These are phyloP conservation scores for Rhododendron kiyosumense DNA, from an alignment of 148 eudicot genomes.

Conservation along the genomic window DNA sequence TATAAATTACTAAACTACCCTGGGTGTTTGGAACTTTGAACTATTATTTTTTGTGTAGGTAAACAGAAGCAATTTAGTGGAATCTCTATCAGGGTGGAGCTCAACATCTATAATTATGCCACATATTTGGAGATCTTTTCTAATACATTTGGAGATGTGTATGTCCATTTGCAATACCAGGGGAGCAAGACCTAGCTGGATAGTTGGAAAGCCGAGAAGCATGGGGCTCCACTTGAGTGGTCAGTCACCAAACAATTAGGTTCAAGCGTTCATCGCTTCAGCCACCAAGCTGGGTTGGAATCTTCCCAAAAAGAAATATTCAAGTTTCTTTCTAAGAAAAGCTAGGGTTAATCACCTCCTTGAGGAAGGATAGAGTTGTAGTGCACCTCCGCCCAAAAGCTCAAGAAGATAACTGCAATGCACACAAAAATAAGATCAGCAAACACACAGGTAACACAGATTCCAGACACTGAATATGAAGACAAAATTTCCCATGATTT, in stretches of 20 bases:
- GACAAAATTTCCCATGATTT: background rate
- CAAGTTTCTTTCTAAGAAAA: background rate
- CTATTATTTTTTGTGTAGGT: background rate
- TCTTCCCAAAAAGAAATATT: background rate
- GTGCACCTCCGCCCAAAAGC: constrained; percentile 99
- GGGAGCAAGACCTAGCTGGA: background rate
- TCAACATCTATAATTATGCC: background rate
- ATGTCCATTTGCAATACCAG: background rate
- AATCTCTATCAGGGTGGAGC: background rate
- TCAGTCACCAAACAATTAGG: background rate
- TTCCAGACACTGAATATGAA: background rate
- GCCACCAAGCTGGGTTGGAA: background rate
- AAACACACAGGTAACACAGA: background rate
- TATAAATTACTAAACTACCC: background rate
- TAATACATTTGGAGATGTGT: background rate
- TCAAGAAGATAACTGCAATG: constrained; percentile 64
- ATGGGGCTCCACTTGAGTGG: background rate
- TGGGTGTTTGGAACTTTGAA: background rate
- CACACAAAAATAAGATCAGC: background rate
- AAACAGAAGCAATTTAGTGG: background rate
- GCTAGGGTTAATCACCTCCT: constrained; percentile 49
- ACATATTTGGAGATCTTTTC: background rate
- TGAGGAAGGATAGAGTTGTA: constrained; percentile 92
- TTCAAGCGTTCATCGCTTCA: background rate
- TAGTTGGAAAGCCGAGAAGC: background rate